phyloP scores from a whole-genome alignment of 345 rosid species.

The Conringia planisiliqua region DNA sequence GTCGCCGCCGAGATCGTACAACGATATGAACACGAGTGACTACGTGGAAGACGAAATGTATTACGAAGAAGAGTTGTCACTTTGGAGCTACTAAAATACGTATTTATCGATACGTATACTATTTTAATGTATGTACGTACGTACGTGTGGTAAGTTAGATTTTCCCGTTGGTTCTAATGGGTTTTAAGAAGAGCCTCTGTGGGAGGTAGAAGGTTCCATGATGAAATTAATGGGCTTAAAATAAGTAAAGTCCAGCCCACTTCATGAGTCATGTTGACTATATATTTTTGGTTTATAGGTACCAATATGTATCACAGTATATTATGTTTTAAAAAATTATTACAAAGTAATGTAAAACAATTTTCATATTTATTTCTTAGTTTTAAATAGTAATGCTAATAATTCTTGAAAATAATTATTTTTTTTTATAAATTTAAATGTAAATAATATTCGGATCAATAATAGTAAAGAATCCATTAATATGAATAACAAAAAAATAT shows the following conservation, averaged over 20 bases:
- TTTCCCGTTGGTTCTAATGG: neutral
- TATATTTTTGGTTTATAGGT: neutral
- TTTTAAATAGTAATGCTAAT: neutral
- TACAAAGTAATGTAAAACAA: neutral
- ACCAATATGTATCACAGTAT: constrained; percentile 2
- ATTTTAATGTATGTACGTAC: neutral
- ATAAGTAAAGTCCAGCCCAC: neutral
- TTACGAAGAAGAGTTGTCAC: constrained; percentile 23
- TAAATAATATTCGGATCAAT: neutral
- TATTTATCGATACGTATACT: no score
- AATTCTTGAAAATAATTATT: neutral
- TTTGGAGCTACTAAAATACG: constrained; percentile 37
- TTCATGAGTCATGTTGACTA: neutral
- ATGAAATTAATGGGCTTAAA: constrained; percentile 18
- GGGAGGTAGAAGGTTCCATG: neutral
- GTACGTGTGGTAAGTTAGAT: neutral
- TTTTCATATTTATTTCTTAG: neutral
- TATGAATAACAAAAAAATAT: neutral
- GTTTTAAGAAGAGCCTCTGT: neutral
- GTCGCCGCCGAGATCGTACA: constrained; percentile 49
- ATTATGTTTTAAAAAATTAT: neutral
- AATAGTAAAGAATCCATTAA: neutral
- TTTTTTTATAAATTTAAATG: neutral
- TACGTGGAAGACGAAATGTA: constrained; percentile 24
- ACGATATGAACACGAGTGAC: neutral